A percentile compares a stretch with the other conserved stretches of the same genome.
Evolutionary conservation across 495 filamentous ascomycete genomes (phyloP).

Genomic region (Cairneyella variabilis): DNA sequence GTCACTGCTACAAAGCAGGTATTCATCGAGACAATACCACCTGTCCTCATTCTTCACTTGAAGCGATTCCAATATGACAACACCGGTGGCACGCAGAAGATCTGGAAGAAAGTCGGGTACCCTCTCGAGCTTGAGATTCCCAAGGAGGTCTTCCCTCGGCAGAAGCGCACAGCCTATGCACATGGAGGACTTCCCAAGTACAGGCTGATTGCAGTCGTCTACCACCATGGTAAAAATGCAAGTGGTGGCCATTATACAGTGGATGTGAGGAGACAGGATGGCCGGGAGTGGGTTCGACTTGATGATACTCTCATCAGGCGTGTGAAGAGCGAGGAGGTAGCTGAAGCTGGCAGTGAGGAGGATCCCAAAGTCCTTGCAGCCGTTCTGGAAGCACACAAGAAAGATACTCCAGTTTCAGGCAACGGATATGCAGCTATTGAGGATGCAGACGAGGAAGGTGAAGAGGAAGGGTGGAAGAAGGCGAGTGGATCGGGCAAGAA

Average conservation of each 20-base stretch:
- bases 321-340: slow-evolving; percentile 84
- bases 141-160: slow-evolving; percentile 80
- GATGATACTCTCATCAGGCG: slow-evolving; percentile 91
- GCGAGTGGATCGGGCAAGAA: slow-evolving; percentile 64
- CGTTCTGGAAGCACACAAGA: slow-evolving; percentile 63
- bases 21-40: slow-evolving; percentile 88
- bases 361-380: slow-evolving; percentile 65
- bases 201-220: slow-evolving; percentile 84
- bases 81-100: slow-evolving; percentile 88
- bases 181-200: slow-evolving; percentile 72
- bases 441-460: slow-evolving; percentile 59
- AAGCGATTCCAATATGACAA: slow-evolving; percentile 97
- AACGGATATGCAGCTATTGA: slow-evolving; percentile 69
- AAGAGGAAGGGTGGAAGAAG: slow-evolving; percentile 77
- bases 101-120: slow-evolving; percentile 97
- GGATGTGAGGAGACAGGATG: slow-evolving; percentile 90
- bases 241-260: slow-evolving; percentile 96
- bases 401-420: slow-evolving; percentile 31
- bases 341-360: slow-evolving; percentile 77
- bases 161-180: slow-evolving; percentile 60
- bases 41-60: slow-evolving; percentile 89
- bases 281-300: slow-evolving; percentile 88
- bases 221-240: slow-evolving; percentile 95
- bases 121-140: slow-evolving; percentile 93
- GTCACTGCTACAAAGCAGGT: slow-evolving; percentile 85